Percentiles rank a stretch among this genome's conserved stretches.
phyloP scores from a whole-genome alignment of 2,329 filamentous ascomycete genomes.

The Sarocladium oryzae region DNA sequence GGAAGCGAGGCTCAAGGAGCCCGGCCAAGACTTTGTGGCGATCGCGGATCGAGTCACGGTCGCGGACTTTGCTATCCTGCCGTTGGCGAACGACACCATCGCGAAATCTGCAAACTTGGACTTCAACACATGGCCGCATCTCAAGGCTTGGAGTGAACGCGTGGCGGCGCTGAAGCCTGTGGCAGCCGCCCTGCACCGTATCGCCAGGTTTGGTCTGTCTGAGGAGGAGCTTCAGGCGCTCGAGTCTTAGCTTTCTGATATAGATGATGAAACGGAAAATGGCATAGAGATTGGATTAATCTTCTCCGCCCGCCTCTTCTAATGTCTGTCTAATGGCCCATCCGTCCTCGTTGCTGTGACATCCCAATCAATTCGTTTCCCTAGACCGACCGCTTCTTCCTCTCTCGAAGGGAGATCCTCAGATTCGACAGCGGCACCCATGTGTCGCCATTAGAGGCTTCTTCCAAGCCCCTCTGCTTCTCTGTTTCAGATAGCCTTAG shows the following conservation, averaged over 20 bases:
- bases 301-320: too few relatives aligned
- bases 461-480: not conserved
- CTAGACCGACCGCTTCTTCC: not conserved
- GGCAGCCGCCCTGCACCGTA: not conserved
- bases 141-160: constrained; percentile 12
- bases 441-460: not conserved
- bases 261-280: not conserved
- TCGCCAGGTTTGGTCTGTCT: not conserved
- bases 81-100: constrained; percentile 12
- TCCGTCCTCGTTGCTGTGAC: too few relatives aligned
- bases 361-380: not conserved
- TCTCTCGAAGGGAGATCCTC: not conserved
- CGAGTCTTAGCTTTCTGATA: not conserved
- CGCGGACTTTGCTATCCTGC: constrained; percentile 13
- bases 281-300: too few relatives aligned
- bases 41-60: constrained; percentile 12
- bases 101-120: constrained; percentile 8
- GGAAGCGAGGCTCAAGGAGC: constrained; percentile 7
- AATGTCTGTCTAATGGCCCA: too few relatives aligned
- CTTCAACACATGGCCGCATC: constrained; percentile 10
- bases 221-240: not conserved
- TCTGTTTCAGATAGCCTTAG: not conserved
- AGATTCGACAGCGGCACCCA: not conserved
- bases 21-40: constrained; percentile 11
- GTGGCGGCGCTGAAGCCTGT: constrained; percentile 11